Conservation (phyloP, 164 flowering plant species). For the Dillenia turbinata region DNA sequence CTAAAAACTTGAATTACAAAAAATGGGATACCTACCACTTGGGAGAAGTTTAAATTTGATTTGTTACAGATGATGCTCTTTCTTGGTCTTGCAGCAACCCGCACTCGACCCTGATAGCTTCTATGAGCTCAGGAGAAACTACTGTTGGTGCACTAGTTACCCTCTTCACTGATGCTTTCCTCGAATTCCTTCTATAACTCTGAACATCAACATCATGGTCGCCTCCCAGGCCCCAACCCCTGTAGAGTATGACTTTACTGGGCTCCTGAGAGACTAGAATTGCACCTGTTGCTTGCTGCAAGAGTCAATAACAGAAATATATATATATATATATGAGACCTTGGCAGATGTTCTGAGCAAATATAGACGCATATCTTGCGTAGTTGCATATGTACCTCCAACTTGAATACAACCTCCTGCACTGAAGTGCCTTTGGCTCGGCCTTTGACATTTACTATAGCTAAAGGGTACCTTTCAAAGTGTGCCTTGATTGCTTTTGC, state of each 20-base stretch:
- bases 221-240: conserved; percentile 80
- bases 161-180: conserved; percentile 8
- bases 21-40: no score
- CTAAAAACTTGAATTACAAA: no score
- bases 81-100: conserved; percentile 33
- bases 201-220: conserved; percentile 17
- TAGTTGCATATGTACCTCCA: conserved; percentile 47
- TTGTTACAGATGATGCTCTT: not conserved
- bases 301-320: conserved; percentile 4
- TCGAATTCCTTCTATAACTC: conserved; percentile 10
- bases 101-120: conserved; percentile 84
- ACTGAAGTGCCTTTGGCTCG: conserved; percentile 92
- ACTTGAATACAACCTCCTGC: conserved; percentile 67
- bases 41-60: no score
- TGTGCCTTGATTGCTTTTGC: conserved; percentile 77
- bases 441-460: conserved; percentile 91
- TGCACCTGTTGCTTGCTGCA: conserved; percentile 87
- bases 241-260: conserved; percentile 79
- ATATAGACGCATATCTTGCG: not conserved
- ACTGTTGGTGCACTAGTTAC: conserved; percentile 5
- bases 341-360: not conserved
- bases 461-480: conserved; percentile 77
- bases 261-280: conserved; percentile 89
- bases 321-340: not conserved
- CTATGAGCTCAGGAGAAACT: conserved; percentile 74